Conservation (phyloP, 768 basidiomycete genomes). For the Trametes coccinea region DNA sequence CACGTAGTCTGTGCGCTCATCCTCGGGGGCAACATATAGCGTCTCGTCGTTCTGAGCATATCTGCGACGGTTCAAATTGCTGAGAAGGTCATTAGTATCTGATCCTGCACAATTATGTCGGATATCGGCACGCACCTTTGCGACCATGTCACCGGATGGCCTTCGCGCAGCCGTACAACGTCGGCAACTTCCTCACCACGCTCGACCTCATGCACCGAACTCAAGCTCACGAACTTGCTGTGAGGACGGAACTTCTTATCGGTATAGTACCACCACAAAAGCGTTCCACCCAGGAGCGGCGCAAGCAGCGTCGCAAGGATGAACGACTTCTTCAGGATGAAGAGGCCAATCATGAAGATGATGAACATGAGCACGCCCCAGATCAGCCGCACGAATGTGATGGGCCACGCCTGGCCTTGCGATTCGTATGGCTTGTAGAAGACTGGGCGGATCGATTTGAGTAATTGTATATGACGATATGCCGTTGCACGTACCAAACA, state of each 20-base stretch:
- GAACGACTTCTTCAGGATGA: conserved; percentile 67
- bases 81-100: conserved; percentile 28
- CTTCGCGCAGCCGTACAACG: conserved; percentile 69
- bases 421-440: conserved; percentile 99
- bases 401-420: conserved; percentile 96
- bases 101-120: not conserved
- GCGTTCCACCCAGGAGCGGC: conserved; percentile 74
- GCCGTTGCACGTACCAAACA: conserved; percentile 69
- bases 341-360: conserved; percentile 96
- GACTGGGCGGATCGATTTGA: conserved; percentile 46
- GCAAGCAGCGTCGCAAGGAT: conserved; percentile 62
- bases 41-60: conserved; percentile 95
- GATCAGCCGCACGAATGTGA: conserved; percentile 89
- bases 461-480: not conserved
- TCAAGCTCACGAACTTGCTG: conserved; percentile 81
- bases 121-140: conserved; percentile 61
- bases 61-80: conserved; percentile 80
- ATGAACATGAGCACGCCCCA: conserved; percentile 94
- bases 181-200: conserved; percentile 85
- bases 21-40: conserved; percentile 92
- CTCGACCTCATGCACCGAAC: conserved; percentile 86
- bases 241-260: conserved; percentile 67
- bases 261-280: conserved; percentile 82
- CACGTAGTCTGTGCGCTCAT: conserved; percentile 89
- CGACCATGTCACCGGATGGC: conserved; percentile 85